phyloP scores from a whole-genome alignment of 305 asterid species.

The Salvia sclarea region DNA sequence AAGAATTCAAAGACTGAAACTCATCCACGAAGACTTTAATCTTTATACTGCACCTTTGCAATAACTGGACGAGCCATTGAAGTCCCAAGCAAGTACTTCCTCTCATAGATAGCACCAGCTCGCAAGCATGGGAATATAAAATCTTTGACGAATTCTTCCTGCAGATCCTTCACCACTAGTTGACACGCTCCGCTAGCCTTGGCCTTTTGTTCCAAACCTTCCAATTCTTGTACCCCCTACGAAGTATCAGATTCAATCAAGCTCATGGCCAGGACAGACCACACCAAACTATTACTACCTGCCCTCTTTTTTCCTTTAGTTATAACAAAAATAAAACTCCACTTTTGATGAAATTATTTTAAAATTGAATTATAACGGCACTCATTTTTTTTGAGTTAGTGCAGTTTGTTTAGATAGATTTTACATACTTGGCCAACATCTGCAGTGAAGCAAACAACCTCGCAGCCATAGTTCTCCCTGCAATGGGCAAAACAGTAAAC shows the following conservation, averaged over 20 bases:
- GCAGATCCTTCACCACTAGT: slow-evolving; percentile 89
- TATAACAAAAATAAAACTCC: neutral
- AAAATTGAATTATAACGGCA: neutral
- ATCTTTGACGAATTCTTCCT: slow-evolving; percentile 94
- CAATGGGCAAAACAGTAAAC: slow-evolving; percentile 26
- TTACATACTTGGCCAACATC: slow-evolving; percentile 95
- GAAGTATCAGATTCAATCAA: slow-evolving; percentile 15
- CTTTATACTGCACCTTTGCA: slow-evolving; percentile 65
- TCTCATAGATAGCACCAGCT: slow-evolving; percentile 93
- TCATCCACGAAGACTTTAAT: slow-evolving; percentile 2
- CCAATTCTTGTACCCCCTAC: slow-evolving; percentile 87
- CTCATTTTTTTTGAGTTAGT: neutral
- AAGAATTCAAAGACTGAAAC: neutral
- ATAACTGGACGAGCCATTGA: slow-evolving; percentile 98
- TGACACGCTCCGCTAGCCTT: slow-evolving; percentile 97
- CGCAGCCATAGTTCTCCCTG: slow-evolving; percentile 98
- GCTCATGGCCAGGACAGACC: neutral
- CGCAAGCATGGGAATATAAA: slow-evolving; percentile 88
- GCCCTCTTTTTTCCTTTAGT: neutral
- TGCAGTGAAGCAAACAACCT: slow-evolving; percentile 97
- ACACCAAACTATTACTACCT: neutral
- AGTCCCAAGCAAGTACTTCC: slow-evolving; percentile 93
- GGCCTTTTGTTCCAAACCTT: slow-evolving; percentile 87
- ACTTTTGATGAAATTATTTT: neutral
- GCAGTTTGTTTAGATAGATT: slow-evolving; percentile 9